Base-by-base conservation (phyloP, 1,284 basidiomycete species). In the Phlebopus sp. region DNA sequence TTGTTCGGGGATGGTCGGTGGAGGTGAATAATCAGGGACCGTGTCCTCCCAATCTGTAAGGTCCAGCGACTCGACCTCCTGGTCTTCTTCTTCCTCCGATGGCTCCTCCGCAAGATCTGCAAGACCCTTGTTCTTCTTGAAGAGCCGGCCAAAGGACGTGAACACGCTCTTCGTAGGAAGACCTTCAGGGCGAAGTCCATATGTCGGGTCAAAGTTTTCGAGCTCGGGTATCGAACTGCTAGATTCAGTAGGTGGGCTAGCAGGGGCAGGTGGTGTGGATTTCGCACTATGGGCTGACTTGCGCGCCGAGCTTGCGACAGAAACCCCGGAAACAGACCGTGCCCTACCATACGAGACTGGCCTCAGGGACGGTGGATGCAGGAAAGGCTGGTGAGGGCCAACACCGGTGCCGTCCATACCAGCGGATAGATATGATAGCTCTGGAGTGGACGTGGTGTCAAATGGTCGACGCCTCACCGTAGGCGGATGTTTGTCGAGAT, bases 161-260 rank as follows among this genome's bases (percentile, higher is more conserved):
- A 90, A 92, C 2, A 79, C 72, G 53, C 82, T 84, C 64, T 87
- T 89, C 2, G 74, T 72, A 0, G 92, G 92, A 5, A 95, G 75
- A 10, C 89, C 87, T 59, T 95, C 92, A 0, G 92, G 90, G 13
- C 95, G 84, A n/a, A 97, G 73, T n/a, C 95, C 95, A 60, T 98
- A 97, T 0, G 95, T 97, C 0, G 94, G 95, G 61, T 98, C 95
- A 67, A 92, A 97, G 53, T 89, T 82, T 68, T 96, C 94, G 35
- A 94, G 79, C 46, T 95, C 92, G 2, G 90, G 84, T 53, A 57
- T 44, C 7, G 82, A 77, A 10, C 76, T 75, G 50, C 72, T 68
- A 2, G 72, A 58, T 18, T 77, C 74, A n/a, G 69, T 34, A 31
- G 59, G 54, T 18, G 55, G 48, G 44, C 44, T 57, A 34, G 49